Evolutionary conservation across 306 rosid genomes (phyloP).

Genomic region (barrel medic (Medicago truncatula)): MtrunA17r5.0-ANR NC_053044.1:40052001-40052500

Average conservation of each 20-base stretch:
- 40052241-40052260: too few species aligned
- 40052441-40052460: constrained; percentile 85
- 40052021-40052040: too few species aligned
- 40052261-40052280: too few species aligned
- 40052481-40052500: constrained; percentile 83
- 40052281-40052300: too few species aligned
- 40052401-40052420: constrained; percentile 99
- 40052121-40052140: too few species aligned
- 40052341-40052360: too few species aligned
- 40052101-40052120: not conserved
- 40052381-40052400: constrained; percentile 66
- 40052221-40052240: too few species aligned
- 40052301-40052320: too few species aligned
- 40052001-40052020: not conserved
- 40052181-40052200: not conserved
- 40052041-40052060: not conserved
- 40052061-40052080: not conserved
- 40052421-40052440: constrained; percentile 84
- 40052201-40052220: too few species aligned
- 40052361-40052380: not conserved
- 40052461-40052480: constrained; percentile 85
- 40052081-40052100: not conserved
- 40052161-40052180: not conserved
- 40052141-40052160: not conserved
- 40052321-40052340: too few species aligned